A percentile compares a stretch with the other conserved stretches of the same genome.
Evolutionary conservation across 1,284 basidiomycete genomes (phyloP).

Genomic region (Mycena sp.): DNA sequence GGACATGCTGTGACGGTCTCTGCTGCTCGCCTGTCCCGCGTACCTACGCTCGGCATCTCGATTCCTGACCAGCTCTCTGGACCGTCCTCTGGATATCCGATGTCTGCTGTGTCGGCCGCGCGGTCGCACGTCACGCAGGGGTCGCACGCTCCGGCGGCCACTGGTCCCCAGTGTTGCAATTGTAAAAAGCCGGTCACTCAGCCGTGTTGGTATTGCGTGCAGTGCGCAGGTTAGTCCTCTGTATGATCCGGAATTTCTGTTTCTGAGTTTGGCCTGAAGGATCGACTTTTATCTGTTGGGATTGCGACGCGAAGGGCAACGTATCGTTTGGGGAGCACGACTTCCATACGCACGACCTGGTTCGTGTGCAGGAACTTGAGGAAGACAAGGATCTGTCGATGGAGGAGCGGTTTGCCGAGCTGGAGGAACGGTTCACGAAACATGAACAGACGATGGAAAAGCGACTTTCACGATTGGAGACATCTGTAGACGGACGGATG

Average conservation of each 20-base stretch:
- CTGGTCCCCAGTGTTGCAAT: conserved; percentile 12
- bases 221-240: conserved; percentile 29
- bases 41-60: conserved; percentile 1
- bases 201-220: conserved; percentile 42
- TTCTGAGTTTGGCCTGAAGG: background rate
- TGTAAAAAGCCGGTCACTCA: conserved; percentile 24
- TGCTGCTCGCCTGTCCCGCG: background rate
- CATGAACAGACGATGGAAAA: conserved; percentile 30
- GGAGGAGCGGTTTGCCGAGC: conserved; percentile 30
- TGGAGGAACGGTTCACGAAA: conserved; percentile 17
- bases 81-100: background rate
- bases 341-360: conserved; percentile 33
- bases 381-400: conserved; percentile 32
- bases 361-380: conserved; percentile 31
- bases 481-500: conserved; percentile 9
- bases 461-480: conserved; percentile 14
- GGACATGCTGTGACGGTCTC: conserved; percentile 3
- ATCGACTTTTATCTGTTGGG: conserved; percentile 27
- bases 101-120: background rate
- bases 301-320: conserved; percentile 22
- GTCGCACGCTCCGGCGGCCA: background rate
- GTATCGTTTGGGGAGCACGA: conserved; percentile 17
- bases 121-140: background rate
- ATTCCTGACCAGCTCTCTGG: background rate
- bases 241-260: too few species aligned